Evolutionary conservation across 179 eudicot genomes (phyloP).

Genomic region (Gypsophila paniculata): DNA sequence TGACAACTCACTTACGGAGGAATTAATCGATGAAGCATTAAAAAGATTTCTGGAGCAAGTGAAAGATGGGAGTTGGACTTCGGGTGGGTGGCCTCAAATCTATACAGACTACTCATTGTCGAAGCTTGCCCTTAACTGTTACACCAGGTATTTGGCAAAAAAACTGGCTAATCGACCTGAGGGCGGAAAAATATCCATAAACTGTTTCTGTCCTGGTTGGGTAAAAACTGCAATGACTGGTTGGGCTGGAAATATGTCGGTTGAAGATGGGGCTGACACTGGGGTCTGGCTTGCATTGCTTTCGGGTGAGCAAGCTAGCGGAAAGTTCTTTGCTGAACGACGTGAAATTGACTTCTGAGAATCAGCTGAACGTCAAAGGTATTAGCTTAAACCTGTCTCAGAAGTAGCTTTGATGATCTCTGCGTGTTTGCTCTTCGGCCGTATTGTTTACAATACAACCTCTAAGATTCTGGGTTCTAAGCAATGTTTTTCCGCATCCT

Average conservation of each 20-base stretch:
- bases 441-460: background rate
- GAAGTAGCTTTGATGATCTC: background rate
- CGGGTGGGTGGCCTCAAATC: conserved; percentile 72
- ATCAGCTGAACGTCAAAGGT: conserved; percentile 4
- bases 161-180: conserved; percentile 53
- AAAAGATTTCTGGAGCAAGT: conserved; percentile 60
- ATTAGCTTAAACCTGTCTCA: conserved; percentile 10
- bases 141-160: conserved; percentile 69
- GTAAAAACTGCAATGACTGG: conserved; percentile 95
- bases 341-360: conserved; percentile 65
- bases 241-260: conserved; percentile 74
- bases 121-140: conserved; percentile 78
- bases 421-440: background rate
- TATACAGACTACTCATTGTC: conserved; percentile 80
- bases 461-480: background rate
- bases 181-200: conserved; percentile 61
- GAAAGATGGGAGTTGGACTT: conserved; percentile 65
- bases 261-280: conserved; percentile 88
- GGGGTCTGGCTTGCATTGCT: conserved; percentile 94
- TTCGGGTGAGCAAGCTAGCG: conserved; percentile 49
- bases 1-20: conserved; percentile 55
- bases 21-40: conserved; percentile 52
- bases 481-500: background rate
- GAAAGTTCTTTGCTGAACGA: conserved; percentile 83
- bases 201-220: conserved; percentile 94